These are phyloP conservation scores for Lasiodiplodia hormozganensis DNA, from an alignment of 2,329 filamentous ascomycete genomes.

Conservation along the genomic window DNA sequence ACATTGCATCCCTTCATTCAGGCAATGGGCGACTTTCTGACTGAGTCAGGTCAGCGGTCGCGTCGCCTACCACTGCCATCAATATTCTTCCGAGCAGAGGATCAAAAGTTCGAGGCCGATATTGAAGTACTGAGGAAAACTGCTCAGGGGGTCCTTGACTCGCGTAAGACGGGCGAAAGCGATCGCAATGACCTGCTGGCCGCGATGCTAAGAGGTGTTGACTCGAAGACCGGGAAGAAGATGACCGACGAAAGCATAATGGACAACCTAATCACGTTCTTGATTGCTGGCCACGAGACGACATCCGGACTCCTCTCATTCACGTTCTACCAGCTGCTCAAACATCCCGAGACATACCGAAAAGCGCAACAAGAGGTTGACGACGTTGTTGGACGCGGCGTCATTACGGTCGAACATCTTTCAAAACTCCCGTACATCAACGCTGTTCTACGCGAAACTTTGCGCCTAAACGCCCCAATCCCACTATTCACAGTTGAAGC, in stretches of 20 bases:
- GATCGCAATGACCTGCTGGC: constrained; percentile 64
- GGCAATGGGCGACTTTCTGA: constrained; percentile 69
- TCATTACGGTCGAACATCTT: constrained; percentile 67
- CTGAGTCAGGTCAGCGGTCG: constrained; percentile 60
- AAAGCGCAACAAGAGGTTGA: constrained; percentile 74
- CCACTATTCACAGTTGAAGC: neutral
- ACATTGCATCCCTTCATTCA: constrained; percentile 73
- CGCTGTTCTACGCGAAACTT: constrained; percentile 70
- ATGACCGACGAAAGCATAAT: constrained; percentile 69
- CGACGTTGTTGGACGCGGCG: constrained; percentile 64
- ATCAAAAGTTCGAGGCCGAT: neutral
- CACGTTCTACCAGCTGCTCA: constrained; percentile 68
- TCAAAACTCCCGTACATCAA: constrained; percentile 70
- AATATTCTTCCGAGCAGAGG: neutral
- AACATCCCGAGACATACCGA: constrained; percentile 64
- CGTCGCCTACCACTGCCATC: neutral
- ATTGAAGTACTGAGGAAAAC: neutral
- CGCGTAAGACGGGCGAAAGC: too few relatives aligned
- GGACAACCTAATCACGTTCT: constrained; percentile 75
- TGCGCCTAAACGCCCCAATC: constrained; percentile 55
- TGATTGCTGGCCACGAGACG: constrained; percentile 69
- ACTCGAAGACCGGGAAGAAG: constrained; percentile 71
- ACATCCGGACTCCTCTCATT: constrained; percentile 72
- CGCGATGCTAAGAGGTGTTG: constrained; percentile 72
- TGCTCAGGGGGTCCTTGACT: too few relatives aligned